Base-by-base conservation (phyloP, 2,329 filamentous ascomycete genomes). In the Teratosphaeriaceae sp. region DNA sequence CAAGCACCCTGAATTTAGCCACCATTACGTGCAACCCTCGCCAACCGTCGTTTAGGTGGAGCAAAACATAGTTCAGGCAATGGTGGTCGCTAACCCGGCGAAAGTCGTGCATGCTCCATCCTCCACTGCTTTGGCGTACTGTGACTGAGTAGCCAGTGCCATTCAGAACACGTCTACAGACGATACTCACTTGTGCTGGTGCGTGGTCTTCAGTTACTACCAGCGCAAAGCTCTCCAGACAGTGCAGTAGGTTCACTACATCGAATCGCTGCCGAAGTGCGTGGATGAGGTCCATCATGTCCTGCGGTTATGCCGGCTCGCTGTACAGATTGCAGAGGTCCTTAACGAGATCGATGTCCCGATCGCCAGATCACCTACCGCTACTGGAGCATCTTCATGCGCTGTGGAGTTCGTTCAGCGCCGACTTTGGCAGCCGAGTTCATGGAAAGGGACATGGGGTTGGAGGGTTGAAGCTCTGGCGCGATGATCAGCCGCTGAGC, bases 181-280 rank as follows among this genome's bases (percentile, higher is more conserved):
- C 15, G 20, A 36, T 20, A 36, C 33, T 19, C 33, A 36, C 33
- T 36, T 36, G 33, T 20, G 33, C 33, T 36, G 15, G 15, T 6
- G 15, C 33, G 16, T 36, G 16, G 16, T 36, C 8, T 20, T 36
- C 21, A 15, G 33, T 36, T 18, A 36, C 33, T 36, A 36, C 33
- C 33, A 36, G 33, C 33, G 33, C 33, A 36, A 36, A 36, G 33
- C 33, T 36, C 21, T 36, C 33, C 33, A 36, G 33, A 36, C 33
- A 36, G 6, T 36, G 33, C 33, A 36, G 33, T 20, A 36, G 33
- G 16, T 36, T 36, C 16, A 36, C 33, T 20, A 19, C 33, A 36
- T 31, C n/a, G n/a, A n/a, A 19, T 19, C n/a, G 33, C 33, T 36
- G 33, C 15, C 33, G 33, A 36, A 36, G 33, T 19, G 33, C 33